These are phyloP conservation scores for Danielia oregonensis DNA, from an alignment of 805 yeast species.

Conservation along the genomic window DNA sequence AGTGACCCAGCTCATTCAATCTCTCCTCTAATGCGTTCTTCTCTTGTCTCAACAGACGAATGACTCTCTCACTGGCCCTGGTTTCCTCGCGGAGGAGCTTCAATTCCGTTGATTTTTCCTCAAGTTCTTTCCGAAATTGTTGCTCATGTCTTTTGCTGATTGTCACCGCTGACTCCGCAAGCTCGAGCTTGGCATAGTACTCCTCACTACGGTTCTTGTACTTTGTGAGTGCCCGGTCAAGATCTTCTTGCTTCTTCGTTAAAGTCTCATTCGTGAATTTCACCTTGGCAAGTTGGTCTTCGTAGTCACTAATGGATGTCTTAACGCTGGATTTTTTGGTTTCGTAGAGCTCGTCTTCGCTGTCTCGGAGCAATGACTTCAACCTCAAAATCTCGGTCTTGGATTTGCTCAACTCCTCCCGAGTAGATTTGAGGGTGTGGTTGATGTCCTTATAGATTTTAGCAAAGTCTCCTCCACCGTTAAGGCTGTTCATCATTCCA, in stretches of 20 bases:
- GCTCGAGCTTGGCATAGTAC: slow-evolving; percentile 67
- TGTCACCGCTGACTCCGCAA: slow-evolving; percentile 70
- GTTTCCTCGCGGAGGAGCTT: slow-evolving; percentile 51
- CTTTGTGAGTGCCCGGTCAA: slow-evolving; percentile 31
- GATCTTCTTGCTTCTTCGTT: slow-evolving; percentile 50
- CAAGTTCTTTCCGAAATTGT: slow-evolving; percentile 46
- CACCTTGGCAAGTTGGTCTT: slow-evolving; percentile 43
- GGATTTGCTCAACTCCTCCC: slow-evolving; percentile 39
- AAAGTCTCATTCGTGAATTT: slow-evolving; percentile 57
- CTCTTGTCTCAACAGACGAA: slow-evolving; percentile 39
- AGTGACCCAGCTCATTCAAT: slow-evolving; percentile 17
- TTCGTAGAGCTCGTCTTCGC: slow-evolving; percentile 42
- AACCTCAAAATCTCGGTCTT: slow-evolving; percentile 41
- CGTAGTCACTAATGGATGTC: slow-evolving; percentile 32
- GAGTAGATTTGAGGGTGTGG: slow-evolving; percentile 39
- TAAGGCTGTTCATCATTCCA: slow-evolving; percentile 21
- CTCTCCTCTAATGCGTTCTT: slow-evolving; percentile 27
- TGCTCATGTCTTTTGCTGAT: slow-evolving; percentile 62
- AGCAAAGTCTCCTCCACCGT: slow-evolving; percentile 39
- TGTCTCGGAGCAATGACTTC: slow-evolving; percentile 38
- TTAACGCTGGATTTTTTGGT: slow-evolving; percentile 40
- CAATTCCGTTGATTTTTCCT: slow-evolving; percentile 54
- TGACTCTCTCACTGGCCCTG: slow-evolving; percentile 48
- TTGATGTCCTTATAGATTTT: slow-evolving; percentile 49
- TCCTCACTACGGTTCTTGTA: slow-evolving; percentile 74